Base-by-base conservation (phyloP, 139 green algal species). In the Zygnema cylindricum region DNA sequence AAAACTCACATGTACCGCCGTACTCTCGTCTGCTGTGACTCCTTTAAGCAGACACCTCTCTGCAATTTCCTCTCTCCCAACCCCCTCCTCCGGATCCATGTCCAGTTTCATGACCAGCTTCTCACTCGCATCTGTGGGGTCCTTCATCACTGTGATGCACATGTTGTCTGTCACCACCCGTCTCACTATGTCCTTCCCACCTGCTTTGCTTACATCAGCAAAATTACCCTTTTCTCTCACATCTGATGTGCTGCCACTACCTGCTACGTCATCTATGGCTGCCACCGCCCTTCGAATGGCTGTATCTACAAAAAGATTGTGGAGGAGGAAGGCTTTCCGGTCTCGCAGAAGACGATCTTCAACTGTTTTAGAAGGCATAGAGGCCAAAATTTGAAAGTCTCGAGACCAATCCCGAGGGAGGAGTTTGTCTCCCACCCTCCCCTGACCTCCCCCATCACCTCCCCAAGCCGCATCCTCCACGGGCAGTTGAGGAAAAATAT, bases 291-390 rank as follows among this genome's bases (percentile, higher is more conserved):
- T 1, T 22, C 86, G 86, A 11, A 84, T 77, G 55, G 86, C 86
- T 0, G 41, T 22, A 22, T 91, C 86, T 25, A 91, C 86, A 33
- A 90, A 91, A 7, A 91, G 78, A 1, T 22, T 84, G 63, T 92
- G 88, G 43, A 92, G 36, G 33, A 92, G 84, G 71, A 90, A 92
- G 23, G 69, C 82, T 33, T 92, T 79, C 38, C 84, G 43, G 69
- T 92, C 88, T 36, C 88, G 43, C 83, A 89, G 55, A 32, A 90
- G 35, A 55, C 88, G 69, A 69, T 92, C 88, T 41, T 92, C 88
- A 0, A 25, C 33, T 42, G 82, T 92, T 43, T 39, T 36, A 39
- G 40, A 82, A 0, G 88, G 40, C 71, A 92, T 38, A 3, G 36
- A 25, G n/a, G 69, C 35, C 22, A 91, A 23, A 25, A 89, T 41